Percentiles rank a stretch among this genome's conserved stretches.
Conservation (phyloP, 495 filamentous ascomycete species). For the Penicillium goetzii region DNA sequence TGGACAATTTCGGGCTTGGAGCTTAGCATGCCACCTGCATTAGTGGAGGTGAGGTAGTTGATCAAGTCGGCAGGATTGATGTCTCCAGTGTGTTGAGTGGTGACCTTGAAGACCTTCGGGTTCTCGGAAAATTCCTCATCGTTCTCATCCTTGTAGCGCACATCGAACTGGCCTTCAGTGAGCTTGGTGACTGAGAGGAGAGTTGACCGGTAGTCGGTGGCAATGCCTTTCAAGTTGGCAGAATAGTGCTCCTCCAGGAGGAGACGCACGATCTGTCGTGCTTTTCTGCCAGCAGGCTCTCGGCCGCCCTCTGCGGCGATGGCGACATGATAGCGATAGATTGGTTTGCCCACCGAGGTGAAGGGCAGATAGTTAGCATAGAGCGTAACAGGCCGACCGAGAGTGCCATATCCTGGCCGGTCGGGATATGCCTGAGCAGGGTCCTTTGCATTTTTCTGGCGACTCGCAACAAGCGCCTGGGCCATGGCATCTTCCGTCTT, state of each 20-base stretch:
- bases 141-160: constrained; percentile 47
- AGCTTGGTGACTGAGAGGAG: constrained; percentile 44
- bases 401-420: constrained; percentile 64
- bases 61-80: constrained; percentile 55
- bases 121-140: constrained; percentile 45
- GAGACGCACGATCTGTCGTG: constrained; percentile 54
- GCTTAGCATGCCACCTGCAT: constrained; percentile 42
- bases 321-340: constrained; percentile 44
- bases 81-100: constrained; percentile 43
- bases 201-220: constrained; percentile 62
- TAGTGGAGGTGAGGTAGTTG: constrained; percentile 56
- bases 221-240: constrained; percentile 38
- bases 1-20: constrained; percentile 48
- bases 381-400: constrained; percentile 53
- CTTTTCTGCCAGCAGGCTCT: constrained; percentile 54
- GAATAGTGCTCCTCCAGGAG: constrained; percentile 50
- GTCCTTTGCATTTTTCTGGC: constrained; percentile 16
- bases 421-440: constrained; percentile 29
- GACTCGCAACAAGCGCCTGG: constrained; percentile 30
- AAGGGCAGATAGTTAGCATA: constrained; percentile 70
- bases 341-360: constrained; percentile 36
- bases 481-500: constrained; percentile 37
- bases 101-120: constrained; percentile 51
- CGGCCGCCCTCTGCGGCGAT: constrained; percentile 33
- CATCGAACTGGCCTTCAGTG: constrained; percentile 30